Base-by-base conservation (phyloP, 2,329 filamentous ascomycete genomes). In the Aaosphaeria arxii region DNA sequence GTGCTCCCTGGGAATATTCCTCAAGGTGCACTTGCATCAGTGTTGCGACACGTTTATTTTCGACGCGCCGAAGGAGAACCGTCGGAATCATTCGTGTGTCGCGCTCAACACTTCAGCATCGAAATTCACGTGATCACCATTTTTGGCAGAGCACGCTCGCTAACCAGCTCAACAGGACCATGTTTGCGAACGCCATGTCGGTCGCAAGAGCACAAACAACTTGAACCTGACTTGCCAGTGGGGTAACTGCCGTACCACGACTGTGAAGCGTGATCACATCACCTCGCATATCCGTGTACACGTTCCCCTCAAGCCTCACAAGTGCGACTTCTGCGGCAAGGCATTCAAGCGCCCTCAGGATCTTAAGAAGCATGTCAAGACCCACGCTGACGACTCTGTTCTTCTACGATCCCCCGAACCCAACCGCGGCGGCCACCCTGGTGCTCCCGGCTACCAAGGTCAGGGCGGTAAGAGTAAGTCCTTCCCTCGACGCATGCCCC, bases 331-430 rank as follows among this genome's bases (percentile, higher is more conserved):
- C 75, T 99, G 94, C 69, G 90, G 90, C 69, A 99, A 99, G 79
- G 91, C 91, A 1, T 99, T 99, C 82, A 99, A 99, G 83, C 88
- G 94, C 32, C 94, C 94, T 2, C 94, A 99, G 76, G 94, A 99
- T 77, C 73, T 99, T 63, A 97, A 99, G 84, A 99, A 99, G 79
- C 94, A 99, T 71, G 91, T 97, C 73, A 99, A 97, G 85, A 97
- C 92, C 4, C 92, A 97, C 69, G 92, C 92, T 61, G 92, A 97
- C 66, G 92, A 96, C 74, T 95, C 91, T 39, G 89, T 95, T 38
- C 77, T 83, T 53, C 77, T 83, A 52, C 79, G 82, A 59, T 86
- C 83, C 40, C 83, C 83, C 4, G 82, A 84, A 61, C 80, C 83
- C 29, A 79, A 78, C 59, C 71, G 74, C 63, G 69, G 71, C 53